phyloP scores from a whole-genome alignment of 2,329 filamentous ascomycete species.

The Chaetomium globosum region DNA sequence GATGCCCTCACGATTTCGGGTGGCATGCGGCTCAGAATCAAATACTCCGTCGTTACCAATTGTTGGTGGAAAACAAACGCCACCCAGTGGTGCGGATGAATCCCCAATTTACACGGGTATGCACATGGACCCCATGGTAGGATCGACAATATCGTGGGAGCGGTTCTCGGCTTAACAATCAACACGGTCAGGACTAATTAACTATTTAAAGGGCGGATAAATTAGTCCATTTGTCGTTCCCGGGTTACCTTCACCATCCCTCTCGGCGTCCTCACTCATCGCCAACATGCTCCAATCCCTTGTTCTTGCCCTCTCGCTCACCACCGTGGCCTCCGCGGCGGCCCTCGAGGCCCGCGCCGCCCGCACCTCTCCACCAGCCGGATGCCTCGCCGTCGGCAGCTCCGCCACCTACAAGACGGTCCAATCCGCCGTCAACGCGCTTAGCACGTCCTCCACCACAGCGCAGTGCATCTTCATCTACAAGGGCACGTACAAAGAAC shows the following conservation, averaged over 20 bases:
- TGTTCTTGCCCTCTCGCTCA: slow-evolving; percentile 14
- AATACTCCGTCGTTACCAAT: not conserved
- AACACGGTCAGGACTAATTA: not conserved
- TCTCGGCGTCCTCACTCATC: not conserved
- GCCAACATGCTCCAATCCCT: slow-evolving; percentile 19
- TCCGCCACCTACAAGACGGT: slow-evolving; percentile 40
- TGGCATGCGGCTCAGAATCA: not conserved
- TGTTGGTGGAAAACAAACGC: slow-evolving; percentile 11
- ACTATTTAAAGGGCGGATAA: not conserved
- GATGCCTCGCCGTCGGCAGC: slow-evolving; percentile 36
- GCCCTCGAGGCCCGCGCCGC: slow-evolving; percentile 16
- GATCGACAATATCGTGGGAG: not conserved
- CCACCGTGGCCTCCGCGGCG: not conserved
- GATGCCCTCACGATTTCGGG: not conserved
- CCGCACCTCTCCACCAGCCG: slow-evolving; percentile 31
- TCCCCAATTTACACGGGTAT: not conserved
- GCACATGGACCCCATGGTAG: not conserved
- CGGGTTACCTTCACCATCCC: not conserved
- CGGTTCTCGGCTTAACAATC: not conserved
- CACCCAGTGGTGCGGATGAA: not conserved
- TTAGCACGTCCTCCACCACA: slow-evolving; percentile 54
- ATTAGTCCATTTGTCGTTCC: not conserved
- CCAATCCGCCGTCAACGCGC: slow-evolving; percentile 60
- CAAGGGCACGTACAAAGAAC: slow-evolving; percentile 62
- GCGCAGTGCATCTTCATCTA: slow-evolving; percentile 65